These are phyloP conservation scores for Cyberlindnera subsufficiens DNA, from an alignment of 805 yeast species.

Conservation along the genomic window DNA sequence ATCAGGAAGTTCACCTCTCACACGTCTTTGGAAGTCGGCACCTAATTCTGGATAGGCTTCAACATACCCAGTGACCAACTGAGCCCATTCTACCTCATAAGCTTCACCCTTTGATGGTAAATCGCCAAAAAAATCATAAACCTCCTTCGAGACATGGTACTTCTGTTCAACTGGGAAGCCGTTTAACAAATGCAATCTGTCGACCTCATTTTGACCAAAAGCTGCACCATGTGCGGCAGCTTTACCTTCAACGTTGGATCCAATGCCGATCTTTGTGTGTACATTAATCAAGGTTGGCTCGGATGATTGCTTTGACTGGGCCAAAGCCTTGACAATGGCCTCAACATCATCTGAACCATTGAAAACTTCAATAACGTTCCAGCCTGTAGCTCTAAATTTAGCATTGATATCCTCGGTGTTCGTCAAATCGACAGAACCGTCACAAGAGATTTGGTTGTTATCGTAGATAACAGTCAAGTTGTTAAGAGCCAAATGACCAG, in stretches of 20 bases:
- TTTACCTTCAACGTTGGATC: constrained; percentile 78
- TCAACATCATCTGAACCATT: constrained; percentile 76
- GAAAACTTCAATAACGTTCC: constrained; percentile 75
- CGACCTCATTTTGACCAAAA: constrained; percentile 84
- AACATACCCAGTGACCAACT: constrained; percentile 51
- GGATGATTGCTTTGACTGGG: constrained; percentile 69
- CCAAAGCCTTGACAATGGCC: constrained; percentile 68
- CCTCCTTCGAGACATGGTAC: constrained; percentile 79
- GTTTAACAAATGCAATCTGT: constrained; percentile 70
- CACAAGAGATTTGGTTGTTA: constrained; percentile 93
- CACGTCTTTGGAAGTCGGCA: constrained; percentile 73
- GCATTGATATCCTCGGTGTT: constrained; percentile 87
- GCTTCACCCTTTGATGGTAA: constrained; percentile 54
- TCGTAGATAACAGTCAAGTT: constrained; percentile 94
- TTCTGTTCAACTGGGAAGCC: constrained; percentile 84
- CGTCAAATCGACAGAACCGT: constrained; percentile 82
- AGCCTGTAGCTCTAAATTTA: constrained; percentile 87
- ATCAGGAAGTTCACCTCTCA: constrained; percentile 69
- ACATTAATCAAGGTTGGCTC: constrained; percentile 89
- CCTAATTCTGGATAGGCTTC: constrained; percentile 70
- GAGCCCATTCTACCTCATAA: constrained; percentile 68
- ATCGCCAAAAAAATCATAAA: constrained; percentile 58
- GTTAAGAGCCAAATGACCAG: constrained; percentile 91
- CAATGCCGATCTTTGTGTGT: constrained; percentile 89
- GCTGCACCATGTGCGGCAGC: constrained; percentile 96